phyloP scores from a whole-genome alignment of 257 asterid genomes.

The Primulina tabacum region DNA sequence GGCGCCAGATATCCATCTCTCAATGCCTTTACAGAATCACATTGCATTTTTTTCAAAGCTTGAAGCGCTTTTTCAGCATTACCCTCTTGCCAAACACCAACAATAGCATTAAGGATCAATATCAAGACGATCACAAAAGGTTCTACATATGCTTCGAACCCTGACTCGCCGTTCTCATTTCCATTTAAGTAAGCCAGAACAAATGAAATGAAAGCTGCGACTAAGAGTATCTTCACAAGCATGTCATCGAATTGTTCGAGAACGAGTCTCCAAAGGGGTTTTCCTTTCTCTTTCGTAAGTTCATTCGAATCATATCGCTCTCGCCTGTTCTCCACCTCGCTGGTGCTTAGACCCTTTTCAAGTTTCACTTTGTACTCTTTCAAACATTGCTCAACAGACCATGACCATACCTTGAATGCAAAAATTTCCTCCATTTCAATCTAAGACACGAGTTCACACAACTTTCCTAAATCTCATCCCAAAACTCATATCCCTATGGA shows the following conservation, averaged over 20 bases:
- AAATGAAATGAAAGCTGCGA: conserved; percentile 75
- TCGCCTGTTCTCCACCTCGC: conserved; percentile 58
- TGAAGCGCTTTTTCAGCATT: conserved; percentile 72
- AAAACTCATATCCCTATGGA: conserved; percentile 21
- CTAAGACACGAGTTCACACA: conserved; percentile 22
- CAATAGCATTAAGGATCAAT: conserved; percentile 56
- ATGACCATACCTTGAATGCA: conserved; percentile 66
- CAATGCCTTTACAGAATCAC: conserved; percentile 47
- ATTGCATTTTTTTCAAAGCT: conserved; percentile 68
- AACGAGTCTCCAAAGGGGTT: conserved; percentile 71
- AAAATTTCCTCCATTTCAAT: conserved; percentile 36
- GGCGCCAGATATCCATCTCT: conserved; percentile 58
- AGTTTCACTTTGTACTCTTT: conserved; percentile 61
- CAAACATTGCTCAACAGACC: conserved; percentile 69
- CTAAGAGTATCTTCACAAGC: conserved; percentile 67
- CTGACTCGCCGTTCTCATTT: conserved; percentile 41
- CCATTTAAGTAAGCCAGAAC: conserved; percentile 59
- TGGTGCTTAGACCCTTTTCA: conserved; percentile 59
- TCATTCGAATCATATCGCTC: conserved; percentile 69
- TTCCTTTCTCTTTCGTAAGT: conserved; percentile 68
- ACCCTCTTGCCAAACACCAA: conserved; percentile 75
- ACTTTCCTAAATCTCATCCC: conserved; percentile 27
- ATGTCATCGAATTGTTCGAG: conserved; percentile 71
- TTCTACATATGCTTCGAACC: conserved; percentile 58
- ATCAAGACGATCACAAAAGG: conserved; percentile 63